Evolutionary conservation across 495 filamentous ascomycete genomes (phyloP).

Genomic region (Penicillium waksmanii): DNA sequence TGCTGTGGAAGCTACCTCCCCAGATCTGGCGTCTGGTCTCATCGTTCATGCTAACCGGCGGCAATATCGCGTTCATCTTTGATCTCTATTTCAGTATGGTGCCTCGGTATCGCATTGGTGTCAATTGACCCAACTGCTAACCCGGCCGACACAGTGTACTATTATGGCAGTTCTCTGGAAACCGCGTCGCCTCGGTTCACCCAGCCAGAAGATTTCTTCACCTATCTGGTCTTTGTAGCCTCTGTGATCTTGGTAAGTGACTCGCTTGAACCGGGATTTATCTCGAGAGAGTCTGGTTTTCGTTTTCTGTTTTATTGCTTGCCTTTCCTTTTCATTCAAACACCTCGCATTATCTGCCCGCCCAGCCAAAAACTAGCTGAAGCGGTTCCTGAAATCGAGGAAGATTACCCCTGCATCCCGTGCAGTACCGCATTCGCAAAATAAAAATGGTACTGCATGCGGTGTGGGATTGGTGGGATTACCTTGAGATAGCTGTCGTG

Average conservation of each 20-base stretch:
- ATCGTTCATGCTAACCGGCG: conserved; percentile 71
- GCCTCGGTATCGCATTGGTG: conserved; percentile 20
- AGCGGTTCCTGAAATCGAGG: conserved; percentile 98
- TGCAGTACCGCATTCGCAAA: conserved; percentile 75
- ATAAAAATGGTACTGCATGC: conserved; percentile 66
- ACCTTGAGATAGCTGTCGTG: conserved; percentile 78
- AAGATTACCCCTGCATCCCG: conserved; percentile 86
- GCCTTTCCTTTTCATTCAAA: conserved; percentile 20
- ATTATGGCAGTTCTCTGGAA: conserved; percentile 67
- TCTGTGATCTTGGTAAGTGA: conserved; percentile 64
- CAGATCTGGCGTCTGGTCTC: conserved; percentile 71
- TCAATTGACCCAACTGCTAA: conserved; percentile 32
- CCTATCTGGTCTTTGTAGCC: conserved; percentile 66
- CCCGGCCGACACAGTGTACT: conserved; percentile 55
- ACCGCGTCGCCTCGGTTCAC: conserved; percentile 60
- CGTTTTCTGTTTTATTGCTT: conserved; percentile 15
- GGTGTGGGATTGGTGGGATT: conserved; percentile 90
- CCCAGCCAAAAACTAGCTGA: conserved; percentile 79
- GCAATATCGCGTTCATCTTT: conserved; percentile 66
- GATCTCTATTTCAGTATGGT: conserved; percentile 81
- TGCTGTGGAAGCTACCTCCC: conserved; percentile 66
- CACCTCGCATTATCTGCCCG: conserved; percentile 96
- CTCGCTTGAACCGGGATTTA: conserved; percentile 15
- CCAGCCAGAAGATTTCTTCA: conserved; percentile 69
- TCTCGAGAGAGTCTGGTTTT: conserved; percentile 17